Evolutionary conservation across 257 asterid genomes (phyloP).

Genomic region (Cynanchum wilfordii): DNA sequence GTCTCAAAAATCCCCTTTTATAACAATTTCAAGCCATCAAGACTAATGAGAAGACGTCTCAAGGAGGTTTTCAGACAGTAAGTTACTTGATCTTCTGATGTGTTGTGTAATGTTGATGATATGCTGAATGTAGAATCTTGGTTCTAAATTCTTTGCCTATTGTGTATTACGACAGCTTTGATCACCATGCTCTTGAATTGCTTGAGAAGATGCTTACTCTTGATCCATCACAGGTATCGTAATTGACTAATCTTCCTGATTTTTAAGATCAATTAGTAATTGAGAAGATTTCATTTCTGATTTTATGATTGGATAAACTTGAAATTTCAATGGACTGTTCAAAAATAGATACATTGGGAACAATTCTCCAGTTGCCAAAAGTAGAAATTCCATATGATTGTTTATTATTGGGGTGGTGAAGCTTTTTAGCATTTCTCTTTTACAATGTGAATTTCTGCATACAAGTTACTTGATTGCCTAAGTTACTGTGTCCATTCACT

Average conservation of each 20-base stretch:
- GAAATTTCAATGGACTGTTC: too few relatives aligned
- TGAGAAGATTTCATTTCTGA: background rate
- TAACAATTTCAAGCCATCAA: conserved; percentile 72
- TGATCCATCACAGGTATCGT: conserved; percentile 83
- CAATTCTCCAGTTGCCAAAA: background rate
- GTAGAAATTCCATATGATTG: too few relatives aligned
- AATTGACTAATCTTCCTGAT: background rate
- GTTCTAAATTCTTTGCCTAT: conserved; percentile 15
- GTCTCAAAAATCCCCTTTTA: conserved; percentile 83
- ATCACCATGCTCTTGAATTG: conserved; percentile 87
- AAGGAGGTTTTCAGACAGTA: conserved; percentile 81
- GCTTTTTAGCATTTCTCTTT: background rate
- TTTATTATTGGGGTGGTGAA: too few relatives aligned
- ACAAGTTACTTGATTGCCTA: background rate
- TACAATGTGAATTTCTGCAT: background rate
- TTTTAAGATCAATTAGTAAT: background rate
- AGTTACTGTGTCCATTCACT: too few relatives aligned
- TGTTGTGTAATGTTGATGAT: background rate
- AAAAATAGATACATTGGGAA: background rate
- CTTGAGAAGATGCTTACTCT: conserved; percentile 83
- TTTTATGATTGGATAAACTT: background rate
- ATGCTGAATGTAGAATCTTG: background rate
- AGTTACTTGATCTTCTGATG: conserved; percentile 21
- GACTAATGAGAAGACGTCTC: conserved; percentile 67
- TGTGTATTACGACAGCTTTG: conserved; percentile 49